These are phyloP conservation scores for Candida xyloterini DNA, from an alignment of 805 yeast genomes.

Conservation along the genomic window DNA sequence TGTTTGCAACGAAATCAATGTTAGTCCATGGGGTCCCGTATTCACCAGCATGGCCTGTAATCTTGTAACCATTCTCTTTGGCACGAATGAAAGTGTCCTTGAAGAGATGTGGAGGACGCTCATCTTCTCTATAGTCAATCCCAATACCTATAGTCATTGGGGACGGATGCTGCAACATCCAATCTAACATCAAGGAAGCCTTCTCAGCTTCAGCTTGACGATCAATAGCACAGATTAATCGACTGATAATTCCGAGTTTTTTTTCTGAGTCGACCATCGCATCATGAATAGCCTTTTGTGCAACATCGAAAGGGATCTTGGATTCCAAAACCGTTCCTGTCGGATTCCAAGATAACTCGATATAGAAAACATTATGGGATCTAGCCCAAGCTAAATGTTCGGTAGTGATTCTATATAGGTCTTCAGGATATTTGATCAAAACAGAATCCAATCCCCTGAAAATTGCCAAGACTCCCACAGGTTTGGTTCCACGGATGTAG, in stretches of 20 bases:
- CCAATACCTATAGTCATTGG: constrained; percentile 30
- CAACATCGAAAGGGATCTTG: constrained; percentile 25
- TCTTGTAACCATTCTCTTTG: constrained; percentile 22
- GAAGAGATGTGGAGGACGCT: constrained; percentile 30
- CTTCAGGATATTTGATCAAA: constrained; percentile 24
- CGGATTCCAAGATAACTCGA: constrained; percentile 35
- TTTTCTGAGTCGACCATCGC: constrained; percentile 27
- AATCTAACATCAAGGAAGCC: constrained; percentile 29
- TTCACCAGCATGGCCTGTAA: constrained; percentile 35
- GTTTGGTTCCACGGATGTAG: constrained; percentile 32
- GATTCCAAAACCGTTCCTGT: constrained; percentile 31
- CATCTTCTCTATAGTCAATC: constrained; percentile 32
- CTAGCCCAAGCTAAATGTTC: constrained; percentile 27
- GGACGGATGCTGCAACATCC: constrained; percentile 27
- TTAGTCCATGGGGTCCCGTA: constrained; percentile 31
- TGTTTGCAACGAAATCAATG: constrained; percentile 27
- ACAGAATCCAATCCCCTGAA: constrained; percentile 28
- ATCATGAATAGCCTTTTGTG: constrained; percentile 26
- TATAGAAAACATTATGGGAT: constrained; percentile 26
- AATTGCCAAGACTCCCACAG: constrained; percentile 31
- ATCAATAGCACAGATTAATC: constrained; percentile 31
- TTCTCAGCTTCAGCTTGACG: constrained; percentile 26
- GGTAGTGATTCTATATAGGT: constrained; percentile 27
- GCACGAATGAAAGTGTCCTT: constrained; percentile 27
- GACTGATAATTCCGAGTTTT: constrained; percentile 21